A percentile compares a stretch with the other conserved stretches of the same genome.
These are phyloP conservation scores for Xylariaceae sp. DNA, from an alignment of 2,329 filamentous ascomycete species.

Conservation along the genomic window DNA sequence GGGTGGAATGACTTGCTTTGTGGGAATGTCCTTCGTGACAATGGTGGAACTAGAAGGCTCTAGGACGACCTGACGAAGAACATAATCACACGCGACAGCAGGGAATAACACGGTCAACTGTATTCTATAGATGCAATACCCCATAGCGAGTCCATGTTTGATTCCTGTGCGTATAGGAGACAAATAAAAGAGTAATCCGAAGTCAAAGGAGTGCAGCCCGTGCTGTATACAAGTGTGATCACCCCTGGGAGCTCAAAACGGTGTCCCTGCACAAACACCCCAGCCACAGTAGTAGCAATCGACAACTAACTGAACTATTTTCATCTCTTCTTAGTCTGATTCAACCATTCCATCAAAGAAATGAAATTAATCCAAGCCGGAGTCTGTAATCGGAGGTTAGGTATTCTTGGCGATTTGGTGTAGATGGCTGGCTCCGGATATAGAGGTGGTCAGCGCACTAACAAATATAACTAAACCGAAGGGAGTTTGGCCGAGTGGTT, in stretches of 20 bases:
- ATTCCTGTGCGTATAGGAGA: conserved; percentile 1
- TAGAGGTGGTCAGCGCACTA: neutral
- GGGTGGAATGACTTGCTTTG: conserved; percentile 3
- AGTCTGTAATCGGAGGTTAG: too few species aligned
- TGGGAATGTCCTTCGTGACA: neutral
- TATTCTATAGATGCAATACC: conserved; percentile 12
- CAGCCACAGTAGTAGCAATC: too few species aligned
- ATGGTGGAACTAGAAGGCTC: conserved; percentile 5
- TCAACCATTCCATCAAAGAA: too few species aligned
- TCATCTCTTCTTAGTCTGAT: too few species aligned
- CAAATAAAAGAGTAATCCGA: conserved; percentile 2
- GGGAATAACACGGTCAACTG: conserved; percentile 1
- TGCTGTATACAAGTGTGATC: too few species aligned
- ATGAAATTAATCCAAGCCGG: too few species aligned
- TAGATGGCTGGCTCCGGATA: neutral
- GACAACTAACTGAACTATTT: too few species aligned
- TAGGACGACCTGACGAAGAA: neutral
- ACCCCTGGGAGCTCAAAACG: too few species aligned
- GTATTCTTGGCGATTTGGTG: too few species aligned
- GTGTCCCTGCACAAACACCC: too few species aligned
- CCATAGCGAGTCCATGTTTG: neutral
- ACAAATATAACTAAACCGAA: neutral
- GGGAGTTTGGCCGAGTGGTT: conserved; percentile 17
- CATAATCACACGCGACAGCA: neutral
- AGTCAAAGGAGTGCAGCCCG: neutral